Evolutionary conservation across 257 asterid genomes (phyloP).

Genomic region (Forsythia viridissima): DNA sequence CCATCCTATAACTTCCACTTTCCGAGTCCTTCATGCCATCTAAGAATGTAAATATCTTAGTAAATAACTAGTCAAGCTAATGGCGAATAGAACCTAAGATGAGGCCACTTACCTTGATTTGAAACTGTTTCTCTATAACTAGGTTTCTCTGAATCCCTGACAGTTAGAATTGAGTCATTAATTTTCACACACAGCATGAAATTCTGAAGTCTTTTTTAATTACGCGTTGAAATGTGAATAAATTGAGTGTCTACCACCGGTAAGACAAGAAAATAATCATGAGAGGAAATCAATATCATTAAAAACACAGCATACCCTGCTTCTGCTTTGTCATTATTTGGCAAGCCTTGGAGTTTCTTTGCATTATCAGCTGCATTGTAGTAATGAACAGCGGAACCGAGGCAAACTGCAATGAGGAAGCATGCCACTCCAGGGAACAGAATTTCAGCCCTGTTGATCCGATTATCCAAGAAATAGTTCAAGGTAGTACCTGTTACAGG

Average conservation of each 20-base stretch:
- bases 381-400: slow-evolving; percentile 47
- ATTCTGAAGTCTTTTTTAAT: not conserved
- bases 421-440: slow-evolving; percentile 61
- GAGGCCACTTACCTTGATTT: slow-evolving; percentile 23
- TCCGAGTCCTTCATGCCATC: slow-evolving; percentile 29
- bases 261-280: no score
- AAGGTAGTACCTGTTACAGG: slow-evolving; percentile 42
- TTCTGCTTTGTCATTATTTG: slow-evolving; percentile 6
- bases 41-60: not conserved
- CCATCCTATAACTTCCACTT: slow-evolving; percentile 24
- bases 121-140: slow-evolving; percentile 13
- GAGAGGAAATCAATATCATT: not conserved
- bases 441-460: slow-evolving; percentile 45
- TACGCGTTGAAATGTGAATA: no score
- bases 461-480: slow-evolving; percentile 48
- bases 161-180: slow-evolving; percentile 6
- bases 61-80: not conserved
- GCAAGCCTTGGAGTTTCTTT: slow-evolving; percentile 35
- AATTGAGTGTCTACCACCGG: no score
- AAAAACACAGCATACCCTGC: slow-evolving; percentile 14
- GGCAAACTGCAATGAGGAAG: slow-evolving; percentile 52
- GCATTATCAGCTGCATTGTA: slow-evolving; percentile 46
- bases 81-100: not conserved
- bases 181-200: not conserved
- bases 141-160: slow-evolving; percentile 18